A percentile compares a stretch with the other conserved stretches of the same genome.
phyloP scores from a whole-genome alignment of 2,329 filamentous ascomycete species.

The Fusarium sp. region DNA sequence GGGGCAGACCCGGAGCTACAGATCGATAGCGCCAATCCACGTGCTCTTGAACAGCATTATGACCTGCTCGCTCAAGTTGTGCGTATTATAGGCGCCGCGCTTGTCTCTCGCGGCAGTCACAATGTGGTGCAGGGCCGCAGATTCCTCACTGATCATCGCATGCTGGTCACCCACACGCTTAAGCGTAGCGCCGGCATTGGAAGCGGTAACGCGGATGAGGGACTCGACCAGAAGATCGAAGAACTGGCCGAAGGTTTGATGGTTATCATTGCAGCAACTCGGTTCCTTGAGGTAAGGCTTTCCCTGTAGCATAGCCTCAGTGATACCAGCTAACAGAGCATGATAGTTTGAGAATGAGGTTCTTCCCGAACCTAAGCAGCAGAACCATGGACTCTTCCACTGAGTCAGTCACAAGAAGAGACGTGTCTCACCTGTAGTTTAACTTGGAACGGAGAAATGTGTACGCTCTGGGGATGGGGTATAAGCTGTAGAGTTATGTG shows the following conservation, averaged over 20 bases:
- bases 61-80: conserved; percentile 83
- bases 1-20: conserved; percentile 92
- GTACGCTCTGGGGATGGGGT: conserved; percentile 33
- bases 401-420: conserved; percentile 40
- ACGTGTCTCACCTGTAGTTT: conserved; percentile 1
- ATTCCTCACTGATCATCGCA: conserved; percentile 86
- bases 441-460: conserved; percentile 5
- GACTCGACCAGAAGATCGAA: conserved; percentile 72
- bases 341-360: conserved; percentile 60
- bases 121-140: conserved; percentile 83
- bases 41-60: conserved; percentile 85
- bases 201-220: conserved; percentile 54
- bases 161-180: conserved; percentile 87
- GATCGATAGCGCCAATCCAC: conserved; percentile 77
- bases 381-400: conserved; percentile 58
- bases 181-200: conserved; percentile 90
- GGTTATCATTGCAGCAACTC: conserved; percentile 83
- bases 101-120: conserved; percentile 84
- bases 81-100: conserved; percentile 83
- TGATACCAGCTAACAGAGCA: conserved; percentile 32
- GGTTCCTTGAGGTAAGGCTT: conserved; percentile 82
- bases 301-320: background rate
- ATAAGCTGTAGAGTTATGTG: conserved; percentile 38
- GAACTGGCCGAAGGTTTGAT: conserved; percentile 89
- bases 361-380: conserved; percentile 52